These are phyloP conservation scores for Suillus bovinus DNA, from an alignment of 768 basidiomycete genomes.

Conservation along the genomic window DNA sequence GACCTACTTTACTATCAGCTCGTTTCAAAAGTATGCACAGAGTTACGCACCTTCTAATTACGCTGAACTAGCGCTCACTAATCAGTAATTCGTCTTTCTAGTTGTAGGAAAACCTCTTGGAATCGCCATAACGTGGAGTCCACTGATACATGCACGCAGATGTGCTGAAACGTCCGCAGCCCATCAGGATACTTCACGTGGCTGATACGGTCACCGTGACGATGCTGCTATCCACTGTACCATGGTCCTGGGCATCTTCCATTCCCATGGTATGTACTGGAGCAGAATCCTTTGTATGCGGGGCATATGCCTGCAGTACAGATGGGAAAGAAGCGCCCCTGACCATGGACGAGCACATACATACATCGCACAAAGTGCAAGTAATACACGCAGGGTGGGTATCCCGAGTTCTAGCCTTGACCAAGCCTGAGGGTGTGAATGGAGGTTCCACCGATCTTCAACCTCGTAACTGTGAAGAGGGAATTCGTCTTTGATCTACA, in stretches of 20 bases:
- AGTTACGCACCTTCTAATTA: slow-evolving; percentile 6
- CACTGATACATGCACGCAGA: background rate
- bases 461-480: background rate
- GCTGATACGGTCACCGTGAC: slow-evolving; percentile 19
- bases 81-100: background rate
- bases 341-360: slow-evolving; percentile 35
- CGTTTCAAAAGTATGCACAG: background rate
- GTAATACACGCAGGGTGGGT: background rate
- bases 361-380: slow-evolving; percentile 16
- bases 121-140: background rate
- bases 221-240: slow-evolving; percentile 25
- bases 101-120: background rate
- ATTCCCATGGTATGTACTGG: slow-evolving; percentile 58
- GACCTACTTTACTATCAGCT: background rate
- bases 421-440: background rate
- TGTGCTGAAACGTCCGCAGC: background rate
- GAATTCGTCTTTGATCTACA: background rate
- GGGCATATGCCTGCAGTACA: slow-evolving; percentile 34
- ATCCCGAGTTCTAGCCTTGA: background rate
- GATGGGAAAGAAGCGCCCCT: slow-evolving; percentile 37
- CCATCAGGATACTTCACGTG: slow-evolving; percentile 3
- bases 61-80: background rate
- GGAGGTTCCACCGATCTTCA: background rate
- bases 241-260: slow-evolving; percentile 50
- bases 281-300: slow-evolving; percentile 28